Conservation (phyloP, 2,329 filamentous ascomycete species). For the Colletotrichum chlorophyti region DNA sequence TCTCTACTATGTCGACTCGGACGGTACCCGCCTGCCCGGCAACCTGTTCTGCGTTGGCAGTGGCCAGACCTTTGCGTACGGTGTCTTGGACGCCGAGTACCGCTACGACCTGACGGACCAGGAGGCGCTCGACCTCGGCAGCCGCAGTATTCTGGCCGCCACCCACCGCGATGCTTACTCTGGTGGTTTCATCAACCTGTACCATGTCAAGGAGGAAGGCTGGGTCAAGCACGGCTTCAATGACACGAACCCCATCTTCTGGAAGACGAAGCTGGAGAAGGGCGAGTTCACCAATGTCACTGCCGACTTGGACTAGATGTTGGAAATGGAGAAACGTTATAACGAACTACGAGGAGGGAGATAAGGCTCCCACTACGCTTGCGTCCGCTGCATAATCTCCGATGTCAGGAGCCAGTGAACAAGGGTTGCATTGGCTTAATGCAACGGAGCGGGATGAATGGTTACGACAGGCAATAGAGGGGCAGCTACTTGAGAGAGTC, state of each 20-base stretch:
- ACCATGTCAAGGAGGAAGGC: constrained; percentile 98
- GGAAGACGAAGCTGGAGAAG: constrained; percentile 98
- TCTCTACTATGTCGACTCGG: constrained; percentile 98
- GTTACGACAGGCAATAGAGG: constrained; percentile 2
- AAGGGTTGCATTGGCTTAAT: constrained; percentile 5
- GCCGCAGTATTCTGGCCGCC: constrained; percentile 91
- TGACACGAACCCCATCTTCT: constrained; percentile 99
- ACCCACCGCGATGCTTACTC: constrained; percentile 99
- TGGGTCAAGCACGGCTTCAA: constrained; percentile 99
- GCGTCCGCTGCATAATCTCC: too few relatives aligned
- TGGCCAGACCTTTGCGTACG: constrained; percentile 98
- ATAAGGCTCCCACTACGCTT: too few relatives aligned
- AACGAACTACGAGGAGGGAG: constrained; percentile 6
- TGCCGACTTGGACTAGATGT: constrained; percentile 67
- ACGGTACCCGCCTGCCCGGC: constrained; percentile 89
- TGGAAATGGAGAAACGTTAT: neutral
- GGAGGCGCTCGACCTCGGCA: constrained; percentile 89
- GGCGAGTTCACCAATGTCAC: constrained; percentile 98
- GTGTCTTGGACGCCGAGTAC: constrained; percentile 96
- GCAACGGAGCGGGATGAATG: neutral
- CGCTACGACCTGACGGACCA: constrained; percentile 85
- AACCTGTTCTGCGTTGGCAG: constrained; percentile 99
- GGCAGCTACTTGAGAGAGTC: neutral
- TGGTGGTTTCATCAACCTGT: constrained; percentile 97
- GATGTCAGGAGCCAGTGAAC: neutral